These are phyloP conservation scores for Ganoderma lucidum DNA, from an alignment of 1,284 basidiomycete genomes.

Conservation along the genomic window DNA sequence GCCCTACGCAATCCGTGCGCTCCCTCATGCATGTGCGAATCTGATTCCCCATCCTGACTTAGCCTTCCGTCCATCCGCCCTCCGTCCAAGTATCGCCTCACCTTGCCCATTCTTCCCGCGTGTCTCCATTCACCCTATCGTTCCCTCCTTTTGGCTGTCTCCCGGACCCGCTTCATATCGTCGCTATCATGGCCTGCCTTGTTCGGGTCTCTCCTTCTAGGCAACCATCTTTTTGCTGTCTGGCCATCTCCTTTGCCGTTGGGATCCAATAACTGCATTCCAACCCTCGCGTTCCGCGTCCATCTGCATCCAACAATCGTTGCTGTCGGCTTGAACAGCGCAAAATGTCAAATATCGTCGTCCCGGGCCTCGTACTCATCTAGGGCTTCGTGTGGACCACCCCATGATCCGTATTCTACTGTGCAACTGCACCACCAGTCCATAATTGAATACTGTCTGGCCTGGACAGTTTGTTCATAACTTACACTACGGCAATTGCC, in stretches of 20 bases:
- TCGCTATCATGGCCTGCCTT: constrained; percentile 5
- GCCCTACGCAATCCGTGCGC: constrained; percentile 8
- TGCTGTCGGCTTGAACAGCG: background rate
- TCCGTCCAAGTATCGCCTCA: constrained; percentile 3
- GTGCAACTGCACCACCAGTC: constrained; percentile 1
- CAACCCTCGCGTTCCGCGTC: constrained; percentile 10
- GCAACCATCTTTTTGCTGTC: constrained; percentile 25
- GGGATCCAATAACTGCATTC: constrained; percentile 17
- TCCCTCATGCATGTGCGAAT: constrained; percentile 11
- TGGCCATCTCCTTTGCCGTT: constrained; percentile 3
- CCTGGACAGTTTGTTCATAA: constrained; percentile 14
- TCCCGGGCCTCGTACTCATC: constrained; percentile 19
- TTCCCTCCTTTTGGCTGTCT: constrained; percentile 5
- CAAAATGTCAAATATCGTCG: constrained; percentile 16
- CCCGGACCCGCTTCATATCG: constrained; percentile 9
- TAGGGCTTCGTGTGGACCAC: constrained; percentile 14
- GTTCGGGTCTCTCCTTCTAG: constrained; percentile 8
- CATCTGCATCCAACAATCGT: constrained; percentile 15
- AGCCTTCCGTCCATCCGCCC: constrained; percentile 13
- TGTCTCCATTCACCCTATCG: constrained; percentile 17
- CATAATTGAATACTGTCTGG: constrained; percentile 3
- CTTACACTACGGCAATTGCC: constrained; percentile 1
- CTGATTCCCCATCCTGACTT: constrained; percentile 14
- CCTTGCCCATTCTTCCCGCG: constrained; percentile 22
- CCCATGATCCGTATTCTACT: constrained; percentile 20